Conservation (phyloP, 768 basidiomycete species). For the Rhizopogon roseolus region DNA sequence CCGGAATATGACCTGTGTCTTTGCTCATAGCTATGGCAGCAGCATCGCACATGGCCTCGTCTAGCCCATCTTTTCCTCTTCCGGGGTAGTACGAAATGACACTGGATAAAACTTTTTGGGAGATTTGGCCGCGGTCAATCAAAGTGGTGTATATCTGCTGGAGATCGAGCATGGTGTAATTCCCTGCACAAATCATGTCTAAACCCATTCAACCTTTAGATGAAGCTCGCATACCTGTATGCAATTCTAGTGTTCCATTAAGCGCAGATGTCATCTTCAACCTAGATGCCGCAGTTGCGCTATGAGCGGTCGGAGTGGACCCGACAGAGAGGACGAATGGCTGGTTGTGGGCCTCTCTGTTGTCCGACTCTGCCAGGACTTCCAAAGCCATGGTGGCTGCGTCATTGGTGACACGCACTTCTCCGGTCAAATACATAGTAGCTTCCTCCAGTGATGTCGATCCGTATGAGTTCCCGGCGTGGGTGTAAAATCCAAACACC, state of each 20-base stretch:
- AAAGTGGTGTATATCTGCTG: constrained; percentile 78
- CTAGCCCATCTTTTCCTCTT: constrained; percentile 52
- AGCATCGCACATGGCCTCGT: constrained; percentile 81
- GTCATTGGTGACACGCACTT: constrained; percentile 65
- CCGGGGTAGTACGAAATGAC: constrained; percentile 80
- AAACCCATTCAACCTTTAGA: neutral
- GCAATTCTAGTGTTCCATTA: constrained; percentile 66
- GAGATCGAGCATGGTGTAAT: constrained; percentile 80
- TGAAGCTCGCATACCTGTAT: constrained; percentile 48
- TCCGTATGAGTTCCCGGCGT: constrained; percentile 73
- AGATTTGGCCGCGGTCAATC: constrained; percentile 49
- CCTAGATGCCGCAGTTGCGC: constrained; percentile 52
- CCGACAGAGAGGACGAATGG: constrained; percentile 77
- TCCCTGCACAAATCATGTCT: constrained; percentile 38
- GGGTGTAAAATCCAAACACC: constrained; percentile 82
- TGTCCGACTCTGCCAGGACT: constrained; percentile 34
- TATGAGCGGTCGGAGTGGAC: constrained; percentile 85
- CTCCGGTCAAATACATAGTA: constrained; percentile 57
- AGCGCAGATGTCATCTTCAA: constrained; percentile 41
- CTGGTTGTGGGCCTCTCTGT: constrained; percentile 28
- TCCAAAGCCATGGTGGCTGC: constrained; percentile 55
- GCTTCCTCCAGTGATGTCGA: constrained; percentile 68
- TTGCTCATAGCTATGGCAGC: constrained; percentile 87
- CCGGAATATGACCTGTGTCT: constrained; percentile 70
- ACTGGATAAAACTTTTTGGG: constrained; percentile 65